A percentile compares a stretch with the other conserved stretches of the same genome.
Evolutionary conservation across 805 yeast genomes (phyloP).

Genomic region (Hanseniaspora osmophila): DNA sequence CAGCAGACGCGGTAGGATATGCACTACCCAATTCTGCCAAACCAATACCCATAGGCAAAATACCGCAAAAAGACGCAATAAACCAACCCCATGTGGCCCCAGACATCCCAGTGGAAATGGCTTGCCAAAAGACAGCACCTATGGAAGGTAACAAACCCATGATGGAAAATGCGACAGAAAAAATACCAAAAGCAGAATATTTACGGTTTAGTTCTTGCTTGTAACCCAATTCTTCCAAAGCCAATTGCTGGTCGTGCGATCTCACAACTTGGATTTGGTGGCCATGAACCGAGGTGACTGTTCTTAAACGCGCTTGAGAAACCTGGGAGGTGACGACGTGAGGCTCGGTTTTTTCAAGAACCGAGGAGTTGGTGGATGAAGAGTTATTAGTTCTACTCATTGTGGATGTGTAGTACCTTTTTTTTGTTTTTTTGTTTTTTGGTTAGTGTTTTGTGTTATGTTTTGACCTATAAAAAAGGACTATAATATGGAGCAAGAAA

Average conservation of each 20-base stretch:
- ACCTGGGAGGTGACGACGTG: too few species aligned
- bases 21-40: conserved; percentile 51
- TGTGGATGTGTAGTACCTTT: too few species aligned
- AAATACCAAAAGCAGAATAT: conserved; percentile 45
- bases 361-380: too few species aligned
- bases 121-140: conserved; percentile 27
- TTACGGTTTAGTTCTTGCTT: conserved; percentile 50
- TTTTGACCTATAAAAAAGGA: too few species aligned
- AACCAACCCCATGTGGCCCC: conserved; percentile 58
- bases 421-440: too few species aligned
- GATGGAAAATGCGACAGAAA: conserved; percentile 53
- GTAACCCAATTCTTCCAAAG: conserved; percentile 36
- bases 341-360: too few species aligned
- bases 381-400: too few species aligned
- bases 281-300: conserved; percentile 10
- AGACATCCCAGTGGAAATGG: conserved; percentile 39
- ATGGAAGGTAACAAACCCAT: conserved; percentile 55
- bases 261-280: conserved; percentile 11
- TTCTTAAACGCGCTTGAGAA: conserved; percentile 4
- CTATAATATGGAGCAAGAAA: too few species aligned
- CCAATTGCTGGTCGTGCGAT: conserved; percentile 9
- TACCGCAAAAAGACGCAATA: conserved; percentile 33
- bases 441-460: too few species aligned
- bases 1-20: conserved; percentile 59
- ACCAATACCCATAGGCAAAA: conserved; percentile 38